phyloP scores from a whole-genome alignment of 441 rosid species.

The Pelargonium myrrhifolium region DNA sequence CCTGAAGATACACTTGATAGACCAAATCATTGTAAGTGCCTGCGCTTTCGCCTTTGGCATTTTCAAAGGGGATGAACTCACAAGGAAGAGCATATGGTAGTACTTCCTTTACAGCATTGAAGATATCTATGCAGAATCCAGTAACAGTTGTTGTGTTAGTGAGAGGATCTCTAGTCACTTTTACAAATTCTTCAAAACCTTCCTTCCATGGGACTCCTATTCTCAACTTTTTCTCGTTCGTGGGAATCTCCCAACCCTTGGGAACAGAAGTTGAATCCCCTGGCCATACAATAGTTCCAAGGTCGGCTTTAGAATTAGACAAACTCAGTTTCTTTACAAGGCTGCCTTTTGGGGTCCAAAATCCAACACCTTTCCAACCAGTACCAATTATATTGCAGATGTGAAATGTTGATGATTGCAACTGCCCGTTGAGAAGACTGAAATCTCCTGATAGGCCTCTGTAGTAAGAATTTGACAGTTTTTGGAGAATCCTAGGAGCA shows the following conservation, averaged over 20 bases:
- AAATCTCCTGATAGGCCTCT: conserved; percentile 50
- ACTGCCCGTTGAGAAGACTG: conserved; percentile 26
- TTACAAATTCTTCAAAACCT: conserved; percentile 33
- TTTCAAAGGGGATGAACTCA: conserved; percentile 30
- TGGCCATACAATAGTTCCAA: conserved; percentile 44
- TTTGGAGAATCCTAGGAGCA: conserved; percentile 30
- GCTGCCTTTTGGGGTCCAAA: conserved; percentile 39
- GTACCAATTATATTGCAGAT: conserved; percentile 37
- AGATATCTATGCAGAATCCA: conserved; percentile 49
- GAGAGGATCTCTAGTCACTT: conserved; percentile 23
- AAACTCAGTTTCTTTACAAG: conserved; percentile 22
- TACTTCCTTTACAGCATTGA: conserved; percentile 28
- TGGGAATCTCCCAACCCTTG: conserved; percentile 53
- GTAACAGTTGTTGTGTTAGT: conserved; percentile 7
- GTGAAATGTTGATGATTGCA: conserved; percentile 27
- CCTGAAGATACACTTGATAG: conserved; percentile 38
- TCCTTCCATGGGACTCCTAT: conserved; percentile 41
- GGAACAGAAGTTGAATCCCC: conserved; percentile 38
- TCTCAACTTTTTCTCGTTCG: conserved; percentile 34
- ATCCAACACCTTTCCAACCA: conserved; percentile 34
- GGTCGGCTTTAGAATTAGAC: conserved; percentile 27
- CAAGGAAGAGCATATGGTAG: conserved; percentile 40
- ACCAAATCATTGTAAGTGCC: conserved; percentile 36
- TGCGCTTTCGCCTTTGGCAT: conserved; percentile 13
- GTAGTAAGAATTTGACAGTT: conserved; percentile 26